Base-by-base conservation (phyloP, 495 filamentous ascomycete genomes). In the Tuber magnatum region DNA sequence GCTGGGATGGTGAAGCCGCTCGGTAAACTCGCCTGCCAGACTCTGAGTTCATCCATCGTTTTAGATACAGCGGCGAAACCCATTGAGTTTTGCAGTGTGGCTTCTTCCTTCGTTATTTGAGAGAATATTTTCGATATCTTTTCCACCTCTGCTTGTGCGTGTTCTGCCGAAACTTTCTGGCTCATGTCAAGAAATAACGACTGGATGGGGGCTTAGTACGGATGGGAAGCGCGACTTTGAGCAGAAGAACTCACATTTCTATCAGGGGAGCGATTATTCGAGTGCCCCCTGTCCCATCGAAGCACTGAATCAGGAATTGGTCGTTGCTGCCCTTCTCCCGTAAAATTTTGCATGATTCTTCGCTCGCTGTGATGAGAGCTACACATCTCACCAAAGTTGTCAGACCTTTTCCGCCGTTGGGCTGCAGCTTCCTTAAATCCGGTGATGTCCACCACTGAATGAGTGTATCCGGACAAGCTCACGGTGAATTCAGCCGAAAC, bases 401-500 rank as follows among this genome's bases (percentile, higher is more conserved):
- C 74, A 46, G 38, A 35, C 43, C 70, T 78, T 65, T 68, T 71
- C 41, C 61, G 70, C 42, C 39, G 75, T 69, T 76, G 65, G 32
- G 28, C 43, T 44, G 72, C 28, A 46, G 46, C 9, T 20, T 46
- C 73, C 71, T 65, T 76, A 16, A 75, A 4, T 35, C 70, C 42
- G 56, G 80, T 76, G 40, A 76, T 76, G 73, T 81, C 80, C 32
- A 77, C 72, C 7, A 81, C 80, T 51, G 80, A 78, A 70, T 81
- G 80, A 51, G 81, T 73, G 81, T 81, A 81, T 74, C 80, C 80
- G 35, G 78, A 79, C 24, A 81, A 74, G 32, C 73, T 71, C 68
- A 81, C 79, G 2, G 80, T 78, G n/a, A 81, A 81, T 46, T 81
- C 80, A 43, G 76, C 80, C 9, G 76, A 68, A 38, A 81, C 80